phyloP scores from a whole-genome alignment of 1,284 basidiomycete genomes.

The Austroboletus novae-zelandiae region DNA sequence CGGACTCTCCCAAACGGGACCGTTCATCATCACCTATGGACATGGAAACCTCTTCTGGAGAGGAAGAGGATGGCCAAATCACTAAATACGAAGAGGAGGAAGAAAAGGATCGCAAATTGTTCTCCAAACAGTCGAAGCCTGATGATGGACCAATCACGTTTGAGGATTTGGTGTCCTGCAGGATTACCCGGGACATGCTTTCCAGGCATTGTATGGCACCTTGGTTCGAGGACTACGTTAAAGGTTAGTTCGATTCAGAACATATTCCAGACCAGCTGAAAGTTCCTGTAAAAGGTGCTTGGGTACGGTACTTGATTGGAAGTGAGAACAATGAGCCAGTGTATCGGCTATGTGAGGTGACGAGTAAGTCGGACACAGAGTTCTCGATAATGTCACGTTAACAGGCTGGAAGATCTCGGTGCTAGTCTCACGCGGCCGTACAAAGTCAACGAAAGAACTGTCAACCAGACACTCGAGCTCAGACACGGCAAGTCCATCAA shows the following conservation, averaged over 20 bases:
- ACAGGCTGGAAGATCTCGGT: conserved; percentile 34
- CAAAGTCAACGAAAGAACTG: conserved; percentile 63
- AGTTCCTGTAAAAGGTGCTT: conserved; percentile 53
- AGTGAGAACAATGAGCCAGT: conserved; percentile 52
- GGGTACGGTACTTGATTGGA: conserved; percentile 77
- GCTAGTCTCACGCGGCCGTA: conserved; percentile 64
- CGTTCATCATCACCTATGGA: conserved; percentile 73
- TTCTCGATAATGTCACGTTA: conserved; percentile 3
- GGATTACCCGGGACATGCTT: conserved; percentile 62
- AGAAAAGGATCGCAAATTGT: conserved; percentile 56
- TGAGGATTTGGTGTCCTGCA: conserved; percentile 55
- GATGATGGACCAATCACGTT: conserved; percentile 55
- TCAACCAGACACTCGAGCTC: conserved; percentile 66
- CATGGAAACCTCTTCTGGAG: conserved; percentile 76
- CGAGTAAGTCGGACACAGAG: conserved; percentile 48
- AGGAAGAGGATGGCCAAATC: conserved; percentile 72
- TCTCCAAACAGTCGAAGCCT: conserved; percentile 44
- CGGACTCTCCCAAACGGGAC: conserved; percentile 59
- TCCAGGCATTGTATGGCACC: conserved; percentile 66
- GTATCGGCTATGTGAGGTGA: conserved; percentile 82
- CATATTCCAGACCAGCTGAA: conserved; percentile 6
- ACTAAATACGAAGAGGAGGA: conserved; percentile 67
- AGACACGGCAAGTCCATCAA: conserved; percentile 65
- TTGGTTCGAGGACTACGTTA: conserved; percentile 77
- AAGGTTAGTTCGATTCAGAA: conserved; percentile 45